A percentile compares a stretch with the other conserved stretches of the same genome.
Conservation (phyloP, 345 rosid genomes). For the Acer campestre region DNA sequence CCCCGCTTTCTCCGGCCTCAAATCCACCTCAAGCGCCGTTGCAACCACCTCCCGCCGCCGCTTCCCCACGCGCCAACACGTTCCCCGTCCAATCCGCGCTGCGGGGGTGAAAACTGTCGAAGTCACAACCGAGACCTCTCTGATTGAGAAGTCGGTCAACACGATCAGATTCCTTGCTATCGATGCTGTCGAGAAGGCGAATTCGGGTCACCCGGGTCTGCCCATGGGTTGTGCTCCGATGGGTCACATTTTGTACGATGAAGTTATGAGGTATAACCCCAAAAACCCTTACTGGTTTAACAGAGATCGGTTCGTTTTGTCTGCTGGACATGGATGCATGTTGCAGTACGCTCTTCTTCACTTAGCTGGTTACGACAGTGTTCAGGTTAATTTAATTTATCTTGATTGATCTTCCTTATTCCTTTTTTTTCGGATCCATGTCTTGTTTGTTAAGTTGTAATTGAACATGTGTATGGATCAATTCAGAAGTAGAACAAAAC, state of each 20-base stretch:
- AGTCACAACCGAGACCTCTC: slow-evolving; percentile 54
- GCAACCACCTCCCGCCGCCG: slow-evolving; percentile 32
- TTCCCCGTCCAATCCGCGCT: slow-evolving; percentile 33
- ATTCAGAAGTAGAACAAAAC: neutral
- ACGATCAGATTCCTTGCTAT: slow-evolving; percentile 84
- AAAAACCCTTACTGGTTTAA: slow-evolving; percentile 98
- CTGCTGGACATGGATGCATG: slow-evolving; percentile 99
- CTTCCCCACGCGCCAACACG: slow-evolving; percentile 16
- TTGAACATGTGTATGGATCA: neutral
- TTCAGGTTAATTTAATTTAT: slow-evolving; percentile 40
- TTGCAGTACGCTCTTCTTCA: slow-evolving; percentile 91
- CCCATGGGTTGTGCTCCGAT: slow-evolving; percentile 99
- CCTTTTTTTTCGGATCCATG: neutral
- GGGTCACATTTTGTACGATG: slow-evolving; percentile 90
- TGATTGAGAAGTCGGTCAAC: slow-evolving; percentile 80
- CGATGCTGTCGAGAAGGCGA: slow-evolving; percentile 97
- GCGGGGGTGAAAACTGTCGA: slow-evolving; percentile 60
- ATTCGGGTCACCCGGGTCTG: slow-evolving; percentile 95
- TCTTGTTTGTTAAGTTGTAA: neutral
- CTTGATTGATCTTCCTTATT: neutral
- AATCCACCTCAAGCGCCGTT: slow-evolving; percentile 34
- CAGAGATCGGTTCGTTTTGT: slow-evolving; percentile 91
- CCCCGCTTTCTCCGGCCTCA: slow-evolving; percentile 56
- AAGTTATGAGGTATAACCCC: slow-evolving; percentile 88
- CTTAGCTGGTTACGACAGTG: slow-evolving; percentile 96